phyloP scores from a whole-genome alignment of 225 moss, liverwort and hornwort species.

The Sphagnum tenellum region DNA sequence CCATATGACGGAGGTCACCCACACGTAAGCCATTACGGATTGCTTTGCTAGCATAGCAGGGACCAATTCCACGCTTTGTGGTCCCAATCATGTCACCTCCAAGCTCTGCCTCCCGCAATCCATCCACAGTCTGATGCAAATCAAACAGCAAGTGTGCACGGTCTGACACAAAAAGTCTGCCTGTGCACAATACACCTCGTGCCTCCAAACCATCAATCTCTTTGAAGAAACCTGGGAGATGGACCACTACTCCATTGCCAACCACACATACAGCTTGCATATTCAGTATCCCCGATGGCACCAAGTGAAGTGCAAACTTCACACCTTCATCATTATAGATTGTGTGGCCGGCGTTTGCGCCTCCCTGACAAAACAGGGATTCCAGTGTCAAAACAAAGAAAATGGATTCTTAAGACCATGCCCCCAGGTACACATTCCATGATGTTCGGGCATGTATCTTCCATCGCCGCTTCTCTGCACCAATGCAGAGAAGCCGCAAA shows the following conservation, averaged over 20 bases:
- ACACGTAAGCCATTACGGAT: conserved; percentile 91
- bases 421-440: not conserved
- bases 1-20: conserved; percentile 72
- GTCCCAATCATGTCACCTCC: conserved; percentile 88
- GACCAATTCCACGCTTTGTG: conserved; percentile 95
- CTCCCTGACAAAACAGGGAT: conserved; percentile 45
- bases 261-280: conserved; percentile 80
- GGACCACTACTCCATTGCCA: conserved; percentile 94
- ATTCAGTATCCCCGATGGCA: conserved; percentile 95
- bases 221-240: conserved; percentile 91
- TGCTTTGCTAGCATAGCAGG: conserved; percentile 92
- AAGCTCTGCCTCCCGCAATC: conserved; percentile 75
- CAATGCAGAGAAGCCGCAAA: no score
- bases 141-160: conserved; percentile 85
- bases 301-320: conserved; percentile 88
- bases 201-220: conserved; percentile 73
- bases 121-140: conserved; percentile 75
- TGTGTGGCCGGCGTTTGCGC: conserved; percentile 97
- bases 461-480: no score
- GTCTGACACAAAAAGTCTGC: conserved; percentile 88
- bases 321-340: conserved; percentile 85
- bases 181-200: conserved; percentile 62
- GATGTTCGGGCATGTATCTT: not conserved
- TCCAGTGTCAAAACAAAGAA: not conserved
- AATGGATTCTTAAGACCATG: not conserved